phyloP scores from a whole-genome alignment of 176 grass and related monocot genomes.

The Raddia guianensis region DNA sequence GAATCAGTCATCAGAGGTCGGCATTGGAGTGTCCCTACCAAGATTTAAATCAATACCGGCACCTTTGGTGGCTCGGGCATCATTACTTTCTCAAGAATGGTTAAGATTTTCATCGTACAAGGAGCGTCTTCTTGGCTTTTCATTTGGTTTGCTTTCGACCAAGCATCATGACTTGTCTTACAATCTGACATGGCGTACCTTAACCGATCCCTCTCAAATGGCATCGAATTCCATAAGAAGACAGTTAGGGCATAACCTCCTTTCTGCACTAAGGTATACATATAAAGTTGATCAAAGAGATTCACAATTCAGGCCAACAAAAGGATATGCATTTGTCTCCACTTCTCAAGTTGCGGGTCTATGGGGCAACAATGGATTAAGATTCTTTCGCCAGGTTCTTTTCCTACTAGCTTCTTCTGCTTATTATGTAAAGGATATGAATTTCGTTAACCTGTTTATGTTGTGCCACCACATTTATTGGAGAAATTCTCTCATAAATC shows the following conservation, averaged over 20 bases:
- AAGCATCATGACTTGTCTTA: constrained; percentile 66
- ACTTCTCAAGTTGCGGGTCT: constrained; percentile 73
- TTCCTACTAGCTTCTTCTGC: not conserved
- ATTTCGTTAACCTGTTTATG: no score
- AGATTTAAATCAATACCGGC: constrained; percentile 61
- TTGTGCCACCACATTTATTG: no score
- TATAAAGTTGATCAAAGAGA: constrained; percentile 78
- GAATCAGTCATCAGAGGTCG: constrained; percentile 56
- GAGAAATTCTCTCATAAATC: no score
- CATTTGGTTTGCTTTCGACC: constrained; percentile 69
- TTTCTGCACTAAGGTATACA: constrained; percentile 72
- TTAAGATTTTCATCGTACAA: constrained; percentile 77
- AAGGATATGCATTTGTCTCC: constrained; percentile 77
- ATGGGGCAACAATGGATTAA: constrained; percentile 57
- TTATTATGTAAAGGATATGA: not conserved
- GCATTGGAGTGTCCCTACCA: constrained; percentile 57
- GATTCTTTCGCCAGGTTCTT: constrained; percentile 76
- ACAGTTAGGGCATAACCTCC: constrained; percentile 72
- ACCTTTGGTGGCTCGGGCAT: constrained; percentile 56
- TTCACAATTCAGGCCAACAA: constrained; percentile 67
- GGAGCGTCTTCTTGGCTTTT: constrained; percentile 57
- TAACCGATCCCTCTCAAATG: constrained; percentile 59
- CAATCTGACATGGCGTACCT: constrained; percentile 63
- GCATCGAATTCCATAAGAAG: constrained; percentile 66
- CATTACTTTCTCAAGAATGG: constrained; percentile 63